Evolutionary conservation across 108 stramenopile species (phyloP).

Genomic region (Stephanodiscus minutulus): DNA sequence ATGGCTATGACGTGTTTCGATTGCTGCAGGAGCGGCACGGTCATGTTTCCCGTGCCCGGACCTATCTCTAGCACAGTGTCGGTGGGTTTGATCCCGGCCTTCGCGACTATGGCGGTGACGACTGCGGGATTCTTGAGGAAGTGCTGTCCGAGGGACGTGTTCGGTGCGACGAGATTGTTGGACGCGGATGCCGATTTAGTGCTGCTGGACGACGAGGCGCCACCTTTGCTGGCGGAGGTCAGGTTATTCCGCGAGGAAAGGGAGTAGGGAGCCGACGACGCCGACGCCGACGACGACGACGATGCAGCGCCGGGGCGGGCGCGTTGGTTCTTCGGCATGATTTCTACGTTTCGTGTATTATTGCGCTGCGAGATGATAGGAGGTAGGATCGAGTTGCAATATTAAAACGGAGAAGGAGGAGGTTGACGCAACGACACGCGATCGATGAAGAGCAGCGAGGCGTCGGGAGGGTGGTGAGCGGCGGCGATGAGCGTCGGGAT

Average conservation of each 20-base stretch:
- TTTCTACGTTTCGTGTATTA: neutral
- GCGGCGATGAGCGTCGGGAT: no score
- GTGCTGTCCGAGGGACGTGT: constrained; percentile 96
- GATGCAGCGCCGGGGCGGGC: constrained; percentile 20
- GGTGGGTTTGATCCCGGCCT: constrained; percentile 83
- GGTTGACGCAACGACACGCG: no score
- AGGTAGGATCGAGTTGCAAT: no score
- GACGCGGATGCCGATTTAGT: constrained; percentile 1
- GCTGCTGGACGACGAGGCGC: constrained; percentile 4
- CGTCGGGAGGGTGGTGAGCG: no score
- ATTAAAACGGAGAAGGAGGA: neutral
- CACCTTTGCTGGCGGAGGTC: neutral
- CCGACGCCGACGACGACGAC: constrained; percentile 3
- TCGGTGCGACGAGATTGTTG: constrained; percentile 82
- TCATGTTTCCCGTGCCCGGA: constrained; percentile 99
- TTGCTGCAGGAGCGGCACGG: constrained; percentile 90
- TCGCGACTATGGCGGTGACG: constrained; percentile 94
- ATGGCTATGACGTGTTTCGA: constrained; percentile 92
- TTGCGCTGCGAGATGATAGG: no score
- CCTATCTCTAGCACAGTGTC: constrained; percentile 90
- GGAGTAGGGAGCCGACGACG: constrained; percentile 42
- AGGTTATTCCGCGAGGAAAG: constrained; percentile 20
- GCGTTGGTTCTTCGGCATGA: constrained; percentile 46
- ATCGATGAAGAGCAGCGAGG: no score
- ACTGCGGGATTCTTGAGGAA: constrained; percentile 99